Conservation (phyloP, 257 asterid species). For the Linaria vulgaris region DNA sequence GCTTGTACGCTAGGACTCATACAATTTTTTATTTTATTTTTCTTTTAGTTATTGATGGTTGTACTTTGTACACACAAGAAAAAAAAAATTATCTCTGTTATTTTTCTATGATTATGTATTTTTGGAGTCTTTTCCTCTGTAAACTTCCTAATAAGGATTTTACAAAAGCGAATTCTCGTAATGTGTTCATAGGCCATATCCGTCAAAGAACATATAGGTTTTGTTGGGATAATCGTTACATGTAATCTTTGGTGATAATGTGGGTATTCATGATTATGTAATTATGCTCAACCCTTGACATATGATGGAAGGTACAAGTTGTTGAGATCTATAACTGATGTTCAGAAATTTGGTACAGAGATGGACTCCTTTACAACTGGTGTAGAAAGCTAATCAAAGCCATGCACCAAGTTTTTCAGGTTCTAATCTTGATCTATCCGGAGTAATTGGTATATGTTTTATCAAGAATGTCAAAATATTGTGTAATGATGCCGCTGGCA, state of each 20-base stretch:
- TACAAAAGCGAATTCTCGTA: not conserved
- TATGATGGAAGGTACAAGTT: constrained; percentile 23
- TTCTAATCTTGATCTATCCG: constrained; percentile 79
- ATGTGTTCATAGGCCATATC: not conserved
- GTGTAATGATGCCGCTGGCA: not conserved
- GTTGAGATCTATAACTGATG: constrained; percentile 43
- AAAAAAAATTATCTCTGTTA: not conserved
- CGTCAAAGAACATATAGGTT: not conserved
- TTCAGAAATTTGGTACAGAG: constrained; percentile 80
- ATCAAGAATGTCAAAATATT: not conserved
- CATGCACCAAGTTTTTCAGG: constrained; percentile 99
- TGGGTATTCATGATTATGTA: not conserved
- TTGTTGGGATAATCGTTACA: no score
- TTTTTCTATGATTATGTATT: not conserved
- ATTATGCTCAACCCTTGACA: not conserved
- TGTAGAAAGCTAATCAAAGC: constrained; percentile 99
- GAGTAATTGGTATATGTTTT: constrained; percentile 26
- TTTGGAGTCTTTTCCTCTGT: no score
- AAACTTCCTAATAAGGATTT: no score
- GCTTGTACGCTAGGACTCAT: not conserved
- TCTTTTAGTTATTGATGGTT: no score
- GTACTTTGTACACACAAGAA: no score
- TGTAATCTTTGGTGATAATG: constrained; percentile 1
- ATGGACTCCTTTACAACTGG: constrained; percentile 79
- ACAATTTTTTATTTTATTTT: no score